Evolutionary conservation across 768 basidiomycete genomes (phyloP).

Genomic region (Leucocoprinus birnbaumii): DNA sequence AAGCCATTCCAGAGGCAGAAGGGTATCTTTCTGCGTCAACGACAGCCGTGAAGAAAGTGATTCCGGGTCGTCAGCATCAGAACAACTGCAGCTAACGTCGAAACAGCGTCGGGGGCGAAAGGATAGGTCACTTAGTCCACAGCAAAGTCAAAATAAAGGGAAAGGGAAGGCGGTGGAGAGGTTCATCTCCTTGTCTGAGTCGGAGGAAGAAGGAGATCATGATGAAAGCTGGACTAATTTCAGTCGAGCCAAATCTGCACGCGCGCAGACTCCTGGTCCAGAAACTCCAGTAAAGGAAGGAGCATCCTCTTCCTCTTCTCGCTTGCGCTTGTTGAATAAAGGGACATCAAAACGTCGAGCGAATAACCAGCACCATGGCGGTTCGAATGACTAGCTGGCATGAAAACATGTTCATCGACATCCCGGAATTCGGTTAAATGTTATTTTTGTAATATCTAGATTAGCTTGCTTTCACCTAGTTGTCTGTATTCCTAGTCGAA

Average conservation of each 20-base stretch:
- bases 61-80: conserved; percentile 3
- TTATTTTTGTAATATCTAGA: background rate
- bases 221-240: background rate
- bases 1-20: conserved; percentile 52
- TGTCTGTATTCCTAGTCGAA: too few relatives aligned
- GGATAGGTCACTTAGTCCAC: background rate
- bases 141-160: conserved; percentile 7
- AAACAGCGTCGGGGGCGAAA: background rate
- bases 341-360: background rate
- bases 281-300: background rate
- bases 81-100: conserved; percentile 2
- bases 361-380: background rate
- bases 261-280: background rate
- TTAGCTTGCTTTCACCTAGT: background rate
- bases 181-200: background rate
- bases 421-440: background rate
- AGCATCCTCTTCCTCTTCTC: background rate
- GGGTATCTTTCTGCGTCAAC: conserved; percentile 53
- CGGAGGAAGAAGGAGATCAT: conserved; percentile 7
- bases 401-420: background rate
- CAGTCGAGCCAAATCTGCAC: background rate
- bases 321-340: background rate
- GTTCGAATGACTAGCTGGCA: background rate
- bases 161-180: conserved; percentile 12
- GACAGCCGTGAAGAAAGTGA: conserved; percentile 20